A percentile compares a stretch with the other conserved stretches of the same genome.
phyloP scores from a whole-genome alignment of 108 stramenopile species.

The Conticribra guillardii region DNA sequence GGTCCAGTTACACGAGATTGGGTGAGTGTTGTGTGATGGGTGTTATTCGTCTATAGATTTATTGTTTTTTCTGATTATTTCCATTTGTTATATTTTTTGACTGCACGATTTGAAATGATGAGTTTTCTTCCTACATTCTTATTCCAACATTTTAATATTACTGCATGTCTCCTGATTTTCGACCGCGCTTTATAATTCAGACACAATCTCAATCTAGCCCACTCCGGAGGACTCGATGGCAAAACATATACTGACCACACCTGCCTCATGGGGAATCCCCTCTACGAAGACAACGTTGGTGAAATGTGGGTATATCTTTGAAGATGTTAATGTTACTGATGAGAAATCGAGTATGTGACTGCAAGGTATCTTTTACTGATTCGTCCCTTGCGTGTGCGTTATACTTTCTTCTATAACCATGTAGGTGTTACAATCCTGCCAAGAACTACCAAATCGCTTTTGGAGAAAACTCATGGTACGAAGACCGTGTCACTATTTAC shows the following conservation, averaged over 20 bases:
- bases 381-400: neutral
- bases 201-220: slow-evolving; percentile 30
- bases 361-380: neutral
- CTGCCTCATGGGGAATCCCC: slow-evolving; percentile 38
- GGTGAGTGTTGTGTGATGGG: slow-evolving; percentile 12
- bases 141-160: neutral
- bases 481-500: slow-evolving; percentile 9
- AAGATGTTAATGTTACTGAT: neutral
- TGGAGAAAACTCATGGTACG: slow-evolving; percentile 3
- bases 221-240: slow-evolving; percentile 37
- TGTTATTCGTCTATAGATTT: neutral
- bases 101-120: slow-evolving; percentile 8
- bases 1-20: slow-evolving; percentile 43
- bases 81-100: neutral
- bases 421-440: slow-evolving; percentile 23
- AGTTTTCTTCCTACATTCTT: neutral
- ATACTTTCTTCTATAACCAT: neutral
- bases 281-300: slow-evolving; percentile 18
- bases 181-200: neutral
- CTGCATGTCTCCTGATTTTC: neutral
- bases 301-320: slow-evolving; percentile 16
- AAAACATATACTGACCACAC: slow-evolving; percentile 42
- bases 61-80: neutral
- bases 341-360: neutral
- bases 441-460: slow-evolving; percentile 33